Evolutionary conservation across 139 green algal species (phyloP), one percentile per base, ranked within the genome.

Genomic region (Volvox africanus): DNA sequence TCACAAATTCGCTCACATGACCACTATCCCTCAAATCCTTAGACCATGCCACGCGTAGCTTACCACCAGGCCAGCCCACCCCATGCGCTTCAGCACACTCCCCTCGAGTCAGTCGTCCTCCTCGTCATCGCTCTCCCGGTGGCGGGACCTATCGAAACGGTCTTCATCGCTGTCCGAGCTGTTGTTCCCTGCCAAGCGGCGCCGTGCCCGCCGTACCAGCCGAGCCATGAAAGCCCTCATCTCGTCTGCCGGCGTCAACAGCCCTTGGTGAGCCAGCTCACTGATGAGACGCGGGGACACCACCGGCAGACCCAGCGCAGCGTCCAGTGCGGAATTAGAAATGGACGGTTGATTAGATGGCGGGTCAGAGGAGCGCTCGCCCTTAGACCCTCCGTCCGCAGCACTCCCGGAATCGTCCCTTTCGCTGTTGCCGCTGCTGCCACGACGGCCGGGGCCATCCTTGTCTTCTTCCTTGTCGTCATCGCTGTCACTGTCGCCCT

Each of bases 221-320:
- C 35, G 6, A 13, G 82, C 32, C 82, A 88, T 65, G 82, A 44
- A 88, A 1, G 32, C 33, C 12, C 82, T 65, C 82, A 88, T 88
- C 82, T 88, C 82, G 22, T 80, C 82, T 1, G 82, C 82, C 3
- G 82, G 82, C 6, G 65, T 80, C 65, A 88, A 67, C 61, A 88
- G 82, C 20, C 82, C 65, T 67, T 67, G 65, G 1, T 12, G 6
- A 32, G 33, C 82, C 82, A 88, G 82, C 65, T 80, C 32, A 35
- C 35, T 16, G 2, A 88, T 71, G 62, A 88, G 82, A 3, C 2
- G 28, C 19, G 65, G 32, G 2, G 82, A 79, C 65, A 88, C 65
- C 65, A 80, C 82, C 33, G 82, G 82, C 82, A 88, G 82, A n/a
- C 82, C 82, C 65, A 88, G 82, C 33, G 65, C 82, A 26, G 21